These are phyloP conservation scores for Wickerhamomyces kurtzmanii DNA, from an alignment of 805 yeast species.

Conservation along the genomic window DNA sequence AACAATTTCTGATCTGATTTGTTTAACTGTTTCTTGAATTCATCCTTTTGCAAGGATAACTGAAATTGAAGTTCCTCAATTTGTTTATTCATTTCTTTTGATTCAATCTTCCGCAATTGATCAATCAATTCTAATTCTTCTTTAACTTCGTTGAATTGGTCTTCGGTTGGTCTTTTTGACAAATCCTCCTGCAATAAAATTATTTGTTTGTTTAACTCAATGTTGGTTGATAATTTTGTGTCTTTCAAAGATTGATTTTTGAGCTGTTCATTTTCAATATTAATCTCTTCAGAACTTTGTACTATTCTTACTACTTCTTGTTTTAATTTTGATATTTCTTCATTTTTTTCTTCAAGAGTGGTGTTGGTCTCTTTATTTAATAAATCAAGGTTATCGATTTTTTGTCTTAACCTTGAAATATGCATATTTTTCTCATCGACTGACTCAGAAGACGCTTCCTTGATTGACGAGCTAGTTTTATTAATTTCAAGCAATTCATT, in stretches of 20 bases:
- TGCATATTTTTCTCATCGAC: neutral
- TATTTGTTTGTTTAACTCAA: conserved; percentile 16
- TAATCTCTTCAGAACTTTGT: conserved; percentile 5
- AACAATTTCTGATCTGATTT: neutral
- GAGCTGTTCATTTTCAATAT: conserved; percentile 3
- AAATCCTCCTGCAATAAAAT: conserved; percentile 11
- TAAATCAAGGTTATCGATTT: neutral
- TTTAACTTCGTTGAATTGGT: conserved; percentile 33
- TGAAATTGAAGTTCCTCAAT: conserved; percentile 10
- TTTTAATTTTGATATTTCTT: conserved; percentile 14
- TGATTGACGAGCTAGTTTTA: too few species aligned
- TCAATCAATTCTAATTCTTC: conserved; percentile 32
- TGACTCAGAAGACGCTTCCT: too few species aligned
- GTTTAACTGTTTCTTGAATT: too few species aligned
- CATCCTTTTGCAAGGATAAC: too few species aligned
- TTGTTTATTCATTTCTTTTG: conserved; percentile 16
- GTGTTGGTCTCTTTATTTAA: neutral
- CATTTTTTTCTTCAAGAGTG: conserved; percentile 11
- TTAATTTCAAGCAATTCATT: too few species aligned
- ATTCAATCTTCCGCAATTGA: conserved; percentile 19
- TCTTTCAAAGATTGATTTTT: conserved; percentile 5
- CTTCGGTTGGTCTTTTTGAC: conserved; percentile 28
- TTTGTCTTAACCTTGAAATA: neutral
- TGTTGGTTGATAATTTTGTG: conserved; percentile 9
- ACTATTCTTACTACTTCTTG: conserved; percentile 12